Conservation (phyloP, 2,329 filamentous ascomycete species). For the Ophiosphaerella herpotricha region DNA sequence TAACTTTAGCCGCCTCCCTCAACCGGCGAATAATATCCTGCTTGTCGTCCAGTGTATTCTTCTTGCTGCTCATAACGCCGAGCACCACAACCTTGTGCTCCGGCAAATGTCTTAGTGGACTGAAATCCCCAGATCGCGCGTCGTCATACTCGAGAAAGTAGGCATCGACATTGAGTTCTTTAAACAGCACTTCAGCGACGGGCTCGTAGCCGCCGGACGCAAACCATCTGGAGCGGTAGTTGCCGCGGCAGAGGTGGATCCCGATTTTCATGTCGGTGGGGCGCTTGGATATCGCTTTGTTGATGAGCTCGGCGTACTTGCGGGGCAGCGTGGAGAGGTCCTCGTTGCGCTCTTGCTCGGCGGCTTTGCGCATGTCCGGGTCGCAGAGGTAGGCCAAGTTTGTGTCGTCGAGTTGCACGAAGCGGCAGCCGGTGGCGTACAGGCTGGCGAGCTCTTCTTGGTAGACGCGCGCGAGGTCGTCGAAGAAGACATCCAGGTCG, state of each 20-base stretch:
- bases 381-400: conserved; percentile 65
- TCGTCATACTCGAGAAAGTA: conserved; percentile 67
- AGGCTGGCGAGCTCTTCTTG: conserved; percentile 60
- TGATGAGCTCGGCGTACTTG: conserved; percentile 61
- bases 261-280: conserved; percentile 61
- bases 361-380: conserved; percentile 59
- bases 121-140: conserved; percentile 60
- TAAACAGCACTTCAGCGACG: conserved; percentile 62
- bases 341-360: conserved; percentile 55
- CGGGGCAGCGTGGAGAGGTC: conserved; percentile 55
- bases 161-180: conserved; percentile 60
- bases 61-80: conserved; percentile 62
- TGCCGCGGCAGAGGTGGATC: conserved; percentile 63
- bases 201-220: conserved; percentile 63
- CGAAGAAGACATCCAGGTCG: conserved; percentile 60
- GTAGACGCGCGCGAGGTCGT: conserved; percentile 60
- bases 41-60: conserved; percentile 60
- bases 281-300: conserved; percentile 57
- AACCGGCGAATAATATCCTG: conserved; percentile 46
- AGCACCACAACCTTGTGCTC: conserved; percentile 61
- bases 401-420: conserved; percentile 64
- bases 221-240: conserved; percentile 63
- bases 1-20: conserved; percentile 49
- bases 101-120: conserved; percentile 59
- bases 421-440: conserved; percentile 60